Evolutionary conservation across 23 red algal genomes (phyloP).

Genomic region (Cyanidioschyzon merolae): DNA sequence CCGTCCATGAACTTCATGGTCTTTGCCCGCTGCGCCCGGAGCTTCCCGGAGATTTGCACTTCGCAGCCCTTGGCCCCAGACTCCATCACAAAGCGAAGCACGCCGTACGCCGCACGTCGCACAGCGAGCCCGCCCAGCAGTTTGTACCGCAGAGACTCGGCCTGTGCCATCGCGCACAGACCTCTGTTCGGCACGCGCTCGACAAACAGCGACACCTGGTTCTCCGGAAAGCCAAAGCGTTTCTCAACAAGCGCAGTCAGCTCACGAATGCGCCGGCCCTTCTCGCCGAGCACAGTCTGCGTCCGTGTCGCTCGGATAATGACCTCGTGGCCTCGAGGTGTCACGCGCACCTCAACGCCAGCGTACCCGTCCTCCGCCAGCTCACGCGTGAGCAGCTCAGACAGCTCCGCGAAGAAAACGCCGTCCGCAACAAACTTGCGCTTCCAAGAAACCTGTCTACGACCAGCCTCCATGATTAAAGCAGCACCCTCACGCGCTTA

Average conservation of each 20-base stretch:
- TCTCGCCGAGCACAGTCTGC: conserved; percentile 78
- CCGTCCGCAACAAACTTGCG: conserved; percentile 90
- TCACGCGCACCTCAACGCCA: conserved; percentile 84
- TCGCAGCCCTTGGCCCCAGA: conserved; percentile 54
- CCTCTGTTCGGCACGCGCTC: conserved; percentile 90
- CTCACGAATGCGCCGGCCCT: conserved; percentile 90
- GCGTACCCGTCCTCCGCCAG: conserved; percentile 96
- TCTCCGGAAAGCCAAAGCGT: conserved; percentile 81
- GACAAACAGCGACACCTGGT: conserved; percentile 77
- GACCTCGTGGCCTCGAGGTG: conserved; percentile 58
- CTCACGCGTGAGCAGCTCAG: conserved; percentile 87
- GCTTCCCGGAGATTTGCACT: conserved; percentile 84
- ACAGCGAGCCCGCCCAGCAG: conserved; percentile 89
- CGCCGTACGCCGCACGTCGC: conserved; percentile 93
- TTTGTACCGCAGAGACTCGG: conserved; percentile 97
- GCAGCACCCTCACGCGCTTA: too few species aligned
- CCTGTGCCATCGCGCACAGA: conserved; percentile 98
- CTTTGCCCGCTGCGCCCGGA: conserved; percentile 98
- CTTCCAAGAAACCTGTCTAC: conserved; percentile 58
- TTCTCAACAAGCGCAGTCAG: conserved; percentile 93
- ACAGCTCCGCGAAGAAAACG: conserved; percentile 84
- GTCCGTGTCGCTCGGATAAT: conserved; percentile 93
- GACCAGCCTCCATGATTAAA: neutral
- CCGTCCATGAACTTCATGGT: conserved; percentile 99
- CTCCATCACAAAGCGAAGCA: conserved; percentile 95